Evolutionary conservation across 306 rosid genomes (phyloP), one percentile per base, ranked within the genome.

Genomic region (Lablab purpureus): DNA sequence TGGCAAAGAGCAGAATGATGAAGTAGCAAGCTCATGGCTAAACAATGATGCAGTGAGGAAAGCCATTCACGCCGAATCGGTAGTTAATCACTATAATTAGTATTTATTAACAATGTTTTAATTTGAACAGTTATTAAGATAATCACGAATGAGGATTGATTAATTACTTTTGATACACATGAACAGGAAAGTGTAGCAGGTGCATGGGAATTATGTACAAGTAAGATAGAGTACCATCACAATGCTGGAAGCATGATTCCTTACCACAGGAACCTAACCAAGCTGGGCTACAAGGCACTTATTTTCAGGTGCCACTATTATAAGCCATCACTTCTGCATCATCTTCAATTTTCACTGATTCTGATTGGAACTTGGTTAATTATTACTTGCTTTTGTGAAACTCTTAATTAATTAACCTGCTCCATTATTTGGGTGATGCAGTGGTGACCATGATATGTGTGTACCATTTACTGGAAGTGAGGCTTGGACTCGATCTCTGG

Each of bases 381-480:
- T 40, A 40, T 10, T 40, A 40, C 9, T 40, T 40, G 11, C 43
- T 40, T 40, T 10, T 40, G 1, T 40, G 12, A 10, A 40, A 40
- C 10, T 10, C 45, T 40, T 43, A 12, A 43, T 43, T 43, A 46
- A 43, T 36, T 37, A 74, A 56, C 21, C n/a, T 36, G n/a, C 22
- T 36, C 7, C 43, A 17, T 17, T 27, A 25, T 5, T 58, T 17
- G 43, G 43, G 2, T 32, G 2, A 60, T 82, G 83, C 88, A 90
- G 95, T 72, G 97, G 96, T 3, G 96, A 89, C 80, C 91, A 93
- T 83, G 96, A 93, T 47, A 89, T 91, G 96, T 89, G 97, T 56
- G 98, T 93, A 36, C 96, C 98, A 58, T 93, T 69, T 69, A 93
- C 94, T 0, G 97, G 96, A 67, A 91, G 80, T 70, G 83, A 91